Evolutionary conservation across 176 grass and related monocot genomes (phyloP), one percentile per base, ranked within the genome.

Genomic region (Oryza longistaminata): DNA sequence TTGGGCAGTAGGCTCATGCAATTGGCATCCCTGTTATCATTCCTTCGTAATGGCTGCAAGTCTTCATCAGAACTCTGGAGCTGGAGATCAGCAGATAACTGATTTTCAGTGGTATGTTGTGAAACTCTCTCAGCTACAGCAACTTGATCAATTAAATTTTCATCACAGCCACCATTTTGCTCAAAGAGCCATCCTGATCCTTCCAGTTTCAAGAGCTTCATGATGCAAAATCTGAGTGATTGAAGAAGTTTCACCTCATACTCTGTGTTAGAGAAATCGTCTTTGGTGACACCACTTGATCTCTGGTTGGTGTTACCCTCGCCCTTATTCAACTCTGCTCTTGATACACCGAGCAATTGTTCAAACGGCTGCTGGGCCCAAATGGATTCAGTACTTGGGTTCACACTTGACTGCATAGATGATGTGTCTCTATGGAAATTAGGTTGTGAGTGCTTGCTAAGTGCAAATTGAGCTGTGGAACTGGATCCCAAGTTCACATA

Each of bases 321-420:
- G 7, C 49, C 67, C 45, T 71, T 85, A 48, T 7, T 85, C 39
- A 74, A 52, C 35, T 75, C 73, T 53, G 33, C 35, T 37, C 35
- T 82, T 46, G 74, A 7, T 14, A 87, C 66, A 71, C 90, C 82
- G 26, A 93, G 90, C 21, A 91, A 81, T 40, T 95, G 89, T 55
- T 95, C 89, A 73, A 91, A 91, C n/a, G 89, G 95, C 73, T 97
- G 92, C 53, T 81, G 89, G 15, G 76, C 71, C 82, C 91, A 95
- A 70, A 95, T 52, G 34, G 81, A 94, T 81, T 66, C 5, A 55
- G 52, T 55, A 17, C 52, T 55, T 55, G 52, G 52, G 61, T 66
- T 91, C 72, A 87, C 33, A 43, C 68, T 88, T 35, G 68, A 80
- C 25, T 85, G 79, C 29, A 49, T 49, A 73, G 78, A 86, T 35